Evolutionary conservation across 108 stramenopile species (phyloP), one percentile per base, ranked within the genome.

Genomic region (Stephanodiscus triporus): DNA sequence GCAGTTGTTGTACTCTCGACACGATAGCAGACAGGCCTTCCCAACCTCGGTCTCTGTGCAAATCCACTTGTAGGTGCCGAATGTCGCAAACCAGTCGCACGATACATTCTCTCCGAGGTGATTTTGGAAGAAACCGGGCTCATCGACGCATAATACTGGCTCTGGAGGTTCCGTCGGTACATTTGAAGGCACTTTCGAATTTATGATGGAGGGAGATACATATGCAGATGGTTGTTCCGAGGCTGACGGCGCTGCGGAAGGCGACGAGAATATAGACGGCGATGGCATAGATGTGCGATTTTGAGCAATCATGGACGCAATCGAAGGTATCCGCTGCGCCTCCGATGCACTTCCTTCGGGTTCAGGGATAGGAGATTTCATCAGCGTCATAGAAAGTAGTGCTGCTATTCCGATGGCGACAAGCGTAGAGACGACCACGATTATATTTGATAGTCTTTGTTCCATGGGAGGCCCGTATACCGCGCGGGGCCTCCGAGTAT

Each of bases 41-140:
- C 77, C 77, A 43, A 72, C 14, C 26, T 62, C 77, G 26, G 77
- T 78, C 63, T 66, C 49, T 40, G 58, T 59, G 59, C 77, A 78
- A 19, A 72, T 72, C 49, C 32, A 51, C 9, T 65, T 29, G 11
- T 57, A 57, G 34, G 57, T 55, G 7, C 70, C 65, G 23, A 62
- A 59, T 19, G 49, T 45, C 22, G 47, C 23, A 55, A 78, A 72
- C 77, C 77, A 78, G 50, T 45, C 70, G 49, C 77, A 78, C 27
- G 70, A 56, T 0, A 72, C 77, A 16, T 66, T 59, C 17, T 67
- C 66, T 48, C 64, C 70, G 11, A 22, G 55, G 48, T 72, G 70
- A 63, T 78, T 78, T 34, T 67, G 34, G 60, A 62, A 78, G 11
- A 72, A 22, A 13, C 77, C 77, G 9, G 16, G 36, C 57, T 62